phyloP scores from a whole-genome alignment of 768 basidiomycete species.

The Ramaria rubella region DNA sequence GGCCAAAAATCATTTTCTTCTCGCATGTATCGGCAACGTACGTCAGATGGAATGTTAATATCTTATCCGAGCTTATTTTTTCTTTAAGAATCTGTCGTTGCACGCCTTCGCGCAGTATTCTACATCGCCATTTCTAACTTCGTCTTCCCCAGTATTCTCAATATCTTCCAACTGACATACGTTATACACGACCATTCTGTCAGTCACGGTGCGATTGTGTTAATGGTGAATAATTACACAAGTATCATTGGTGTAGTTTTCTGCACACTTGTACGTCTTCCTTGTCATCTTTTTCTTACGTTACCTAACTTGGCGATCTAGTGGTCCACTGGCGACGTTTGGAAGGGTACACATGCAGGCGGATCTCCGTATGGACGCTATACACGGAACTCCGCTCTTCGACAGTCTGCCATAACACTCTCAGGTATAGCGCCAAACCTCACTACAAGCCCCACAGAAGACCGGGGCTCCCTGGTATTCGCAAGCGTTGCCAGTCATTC shows the following conservation, averaged over 20 bases:
- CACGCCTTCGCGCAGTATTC: conserved; percentile 28
- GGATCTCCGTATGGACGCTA: background rate
- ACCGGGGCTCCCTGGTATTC: background rate
- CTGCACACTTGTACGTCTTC: background rate
- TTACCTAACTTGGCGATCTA: background rate
- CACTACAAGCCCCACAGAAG: background rate
- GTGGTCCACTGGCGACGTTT: conserved; percentile 1
- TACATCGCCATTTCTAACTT: conserved; percentile 33
- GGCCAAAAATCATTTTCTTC: background rate
- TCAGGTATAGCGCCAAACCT: conserved; percentile 5
- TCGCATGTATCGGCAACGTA: conserved; percentile 7
- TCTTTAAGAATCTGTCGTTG: conserved; percentile 17
- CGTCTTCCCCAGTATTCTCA: conserved; percentile 32
- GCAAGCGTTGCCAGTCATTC: background rate
- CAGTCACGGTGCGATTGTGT: conserved; percentile 1
- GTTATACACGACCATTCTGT: conserved; percentile 11
- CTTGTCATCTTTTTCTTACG: background rate
- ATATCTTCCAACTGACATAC: conserved; percentile 27
- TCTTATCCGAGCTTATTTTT: background rate
- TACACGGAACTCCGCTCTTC: background rate
- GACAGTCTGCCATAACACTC: background rate
- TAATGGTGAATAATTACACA: conserved; percentile 22
- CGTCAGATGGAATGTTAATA: background rate
- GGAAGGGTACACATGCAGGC: background rate
- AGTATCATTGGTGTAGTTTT: conserved; percentile 33